phyloP scores from a whole-genome alignment of 768 basidiomycete genomes.

The Xerocomus brunneocitrinus region DNA sequence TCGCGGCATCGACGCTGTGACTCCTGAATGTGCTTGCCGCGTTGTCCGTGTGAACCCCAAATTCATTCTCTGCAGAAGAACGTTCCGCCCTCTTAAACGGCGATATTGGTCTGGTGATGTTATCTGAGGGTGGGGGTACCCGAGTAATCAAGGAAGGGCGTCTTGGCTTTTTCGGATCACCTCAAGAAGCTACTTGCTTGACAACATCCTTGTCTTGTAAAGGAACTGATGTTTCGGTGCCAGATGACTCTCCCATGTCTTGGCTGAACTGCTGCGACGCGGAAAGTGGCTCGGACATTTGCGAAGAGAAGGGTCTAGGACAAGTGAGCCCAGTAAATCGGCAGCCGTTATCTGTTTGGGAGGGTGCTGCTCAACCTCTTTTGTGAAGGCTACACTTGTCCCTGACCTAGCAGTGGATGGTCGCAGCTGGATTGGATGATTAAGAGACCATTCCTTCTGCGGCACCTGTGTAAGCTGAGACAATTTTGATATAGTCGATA shows the following conservation, averaged over 20 bases:
- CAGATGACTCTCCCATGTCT: not conserved
- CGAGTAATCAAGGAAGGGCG: conserved; percentile 23
- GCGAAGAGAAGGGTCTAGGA: conserved; percentile 6
- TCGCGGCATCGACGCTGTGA: conserved; percentile 30
- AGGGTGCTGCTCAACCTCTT: conserved; percentile 5
- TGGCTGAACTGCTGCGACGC: not conserved
- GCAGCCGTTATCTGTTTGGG: conserved; percentile 14
- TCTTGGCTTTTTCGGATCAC: conserved; percentile 10
- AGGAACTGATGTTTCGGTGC: not conserved
- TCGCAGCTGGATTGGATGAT: not conserved
- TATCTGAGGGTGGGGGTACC: conserved; percentile 14
- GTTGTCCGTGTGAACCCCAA: conserved; percentile 26
- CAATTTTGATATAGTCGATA: too few species aligned
- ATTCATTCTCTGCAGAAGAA: conserved; percentile 29
- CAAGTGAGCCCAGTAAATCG: conserved; percentile 4
- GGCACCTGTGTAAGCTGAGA: too few species aligned
- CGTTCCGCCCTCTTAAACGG: conserved; percentile 20
- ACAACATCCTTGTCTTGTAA: not conserved
- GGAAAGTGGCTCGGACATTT: not conserved
- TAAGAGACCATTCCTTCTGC: too few species aligned
- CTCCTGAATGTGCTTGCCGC: conserved; percentile 20
- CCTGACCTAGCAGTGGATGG: not conserved
- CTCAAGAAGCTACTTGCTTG: not conserved
- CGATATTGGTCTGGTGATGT: conserved; percentile 9
- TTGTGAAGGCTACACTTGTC: too few species aligned